phyloP scores from a whole-genome alignment of 2,329 filamentous ascomycete genomes.

The Clarireedia homoeocarpa region DNA sequence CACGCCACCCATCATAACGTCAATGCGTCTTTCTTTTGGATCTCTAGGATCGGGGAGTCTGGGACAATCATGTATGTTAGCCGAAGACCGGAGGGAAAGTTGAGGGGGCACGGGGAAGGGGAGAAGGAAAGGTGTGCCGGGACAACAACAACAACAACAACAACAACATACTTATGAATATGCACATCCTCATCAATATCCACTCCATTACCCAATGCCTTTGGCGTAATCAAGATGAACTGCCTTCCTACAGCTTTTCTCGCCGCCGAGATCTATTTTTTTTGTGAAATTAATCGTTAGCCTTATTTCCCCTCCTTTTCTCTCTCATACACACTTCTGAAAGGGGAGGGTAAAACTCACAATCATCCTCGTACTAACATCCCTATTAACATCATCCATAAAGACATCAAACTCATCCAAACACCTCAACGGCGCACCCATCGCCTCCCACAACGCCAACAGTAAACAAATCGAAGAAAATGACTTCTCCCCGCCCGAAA shows the following conservation, averaged over 20 bases:
- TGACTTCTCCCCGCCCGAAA: constrained; percentile 95
- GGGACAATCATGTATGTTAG: background rate
- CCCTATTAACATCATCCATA: constrained; percentile 96
- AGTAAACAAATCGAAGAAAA: constrained; percentile 95
- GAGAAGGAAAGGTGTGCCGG: background rate
- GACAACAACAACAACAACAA: too few species aligned
- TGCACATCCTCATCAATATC: constrained; percentile 61
- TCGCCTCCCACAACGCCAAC: constrained; percentile 92
- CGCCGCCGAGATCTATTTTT: constrained; percentile 65
- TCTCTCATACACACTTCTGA: too few species aligned
- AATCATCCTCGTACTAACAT: constrained; percentile 89
- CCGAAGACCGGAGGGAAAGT: too few species aligned
- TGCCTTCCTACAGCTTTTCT: constrained; percentile 82
- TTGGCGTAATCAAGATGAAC: constrained; percentile 94
- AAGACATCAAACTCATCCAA: constrained; percentile 98
- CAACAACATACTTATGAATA: constrained; percentile 55
- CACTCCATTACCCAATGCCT: constrained; percentile 60
- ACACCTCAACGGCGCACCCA: constrained; percentile 90
- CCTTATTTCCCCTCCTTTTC: background rate
- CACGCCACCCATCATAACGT: background rate
- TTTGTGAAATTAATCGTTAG: constrained; percentile 13
- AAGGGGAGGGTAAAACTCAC: constrained; percentile 40
- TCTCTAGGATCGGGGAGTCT: constrained; percentile 3
- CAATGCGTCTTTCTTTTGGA: background rate
- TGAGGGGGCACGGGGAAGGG: too few species aligned